These are phyloP conservation scores for Scolecobasidium constrictum DNA, from an alignment of 2,329 filamentous ascomycete species.

Conservation along the genomic window DNA sequence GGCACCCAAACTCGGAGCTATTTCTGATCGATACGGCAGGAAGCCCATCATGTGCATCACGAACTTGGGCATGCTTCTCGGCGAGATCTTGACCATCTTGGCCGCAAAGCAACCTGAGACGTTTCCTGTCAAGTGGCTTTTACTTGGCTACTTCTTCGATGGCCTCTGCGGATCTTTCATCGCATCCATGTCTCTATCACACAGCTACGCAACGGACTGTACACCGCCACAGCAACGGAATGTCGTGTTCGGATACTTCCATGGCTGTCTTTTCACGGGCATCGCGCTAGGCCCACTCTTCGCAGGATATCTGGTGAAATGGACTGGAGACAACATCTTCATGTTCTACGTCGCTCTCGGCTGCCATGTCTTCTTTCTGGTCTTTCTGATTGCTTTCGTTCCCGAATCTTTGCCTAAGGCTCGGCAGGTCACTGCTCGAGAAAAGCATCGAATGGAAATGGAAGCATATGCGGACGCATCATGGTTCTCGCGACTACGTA, in stretches of 20 bases:
- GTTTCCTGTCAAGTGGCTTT: conserved; percentile 66
- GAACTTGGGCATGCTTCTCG: conserved; percentile 61
- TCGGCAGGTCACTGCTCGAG: conserved; percentile 58
- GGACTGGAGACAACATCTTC: conserved; percentile 62
- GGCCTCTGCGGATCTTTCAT: conserved; percentile 85
- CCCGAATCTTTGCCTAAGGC: conserved; percentile 76
- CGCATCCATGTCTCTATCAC: conserved; percentile 63
- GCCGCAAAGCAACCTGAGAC: conserved; percentile 63
- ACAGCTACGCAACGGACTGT: conserved; percentile 86
- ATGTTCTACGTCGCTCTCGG: conserved; percentile 74
- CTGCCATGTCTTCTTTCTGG: conserved; percentile 63
- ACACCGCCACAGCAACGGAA: conserved; percentile 69
- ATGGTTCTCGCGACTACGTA: conserved; percentile 33
- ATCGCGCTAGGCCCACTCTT: conserved; percentile 77
- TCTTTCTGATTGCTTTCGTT: conserved; percentile 58
- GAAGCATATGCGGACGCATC: conserved; percentile 25
- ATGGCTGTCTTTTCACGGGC: conserved; percentile 81
- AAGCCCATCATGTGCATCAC: conserved; percentile 62
- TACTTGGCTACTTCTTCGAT: conserved; percentile 68
- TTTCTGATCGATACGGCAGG: conserved; percentile 81
- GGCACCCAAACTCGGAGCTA: conserved; percentile 69
- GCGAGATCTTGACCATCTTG: conserved; percentile 67
- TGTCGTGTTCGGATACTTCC: conserved; percentile 79
- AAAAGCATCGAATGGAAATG: conserved; percentile 45
- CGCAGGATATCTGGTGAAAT: conserved; percentile 67